These are phyloP conservation scores for Fraxinus excelsior DNA, from an alignment of 257 asterid species.

Conservation along the genomic window DNA sequence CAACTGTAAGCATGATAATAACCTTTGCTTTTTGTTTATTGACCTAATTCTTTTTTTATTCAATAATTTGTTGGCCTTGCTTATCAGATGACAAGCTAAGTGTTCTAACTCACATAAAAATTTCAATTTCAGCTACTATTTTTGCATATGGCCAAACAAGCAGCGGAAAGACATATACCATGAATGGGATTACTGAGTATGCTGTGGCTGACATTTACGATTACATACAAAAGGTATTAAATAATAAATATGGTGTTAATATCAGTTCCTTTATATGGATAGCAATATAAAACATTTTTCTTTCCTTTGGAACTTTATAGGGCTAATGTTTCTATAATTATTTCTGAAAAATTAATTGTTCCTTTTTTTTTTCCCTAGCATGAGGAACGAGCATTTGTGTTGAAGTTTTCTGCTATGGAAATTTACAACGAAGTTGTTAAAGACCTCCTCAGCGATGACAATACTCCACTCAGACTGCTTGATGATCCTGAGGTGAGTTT, in stretches of 20 bases:
- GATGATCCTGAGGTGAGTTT: conserved; percentile 97
- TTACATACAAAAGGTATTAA: conserved; percentile 45
- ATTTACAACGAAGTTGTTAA: conserved; percentile 95
- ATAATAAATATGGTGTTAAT: neutral
- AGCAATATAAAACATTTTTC: neutral
- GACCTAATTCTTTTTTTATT: neutral
- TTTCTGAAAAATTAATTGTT: neutral
- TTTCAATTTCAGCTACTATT: conserved; percentile 73
- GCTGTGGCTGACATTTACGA: conserved; percentile 72
- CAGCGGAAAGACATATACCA: conserved; percentile 98
- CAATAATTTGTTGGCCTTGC: neutral
- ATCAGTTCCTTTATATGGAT: neutral
- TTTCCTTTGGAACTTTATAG: neutral
- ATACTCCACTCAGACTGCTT: conserved; percentile 75
- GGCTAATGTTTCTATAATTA: conserved; percentile 10
- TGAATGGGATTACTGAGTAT: conserved; percentile 96
- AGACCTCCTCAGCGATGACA: conserved; percentile 88
- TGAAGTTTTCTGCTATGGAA: conserved; percentile 96
- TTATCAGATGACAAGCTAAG: neutral
- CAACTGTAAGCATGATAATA: conserved; percentile 71
- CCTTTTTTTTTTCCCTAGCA: conserved; percentile 47
- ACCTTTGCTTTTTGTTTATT: conserved; percentile 18
- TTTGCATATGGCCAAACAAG: conserved; percentile 99
- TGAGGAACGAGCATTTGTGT: conserved; percentile 86
- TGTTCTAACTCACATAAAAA: conserved; percentile 22